These are phyloP conservation scores for Malbranchea cinnamomea DNA, from an alignment of 2,329 filamentous ascomycete genomes.

Conservation along the genomic window DNA sequence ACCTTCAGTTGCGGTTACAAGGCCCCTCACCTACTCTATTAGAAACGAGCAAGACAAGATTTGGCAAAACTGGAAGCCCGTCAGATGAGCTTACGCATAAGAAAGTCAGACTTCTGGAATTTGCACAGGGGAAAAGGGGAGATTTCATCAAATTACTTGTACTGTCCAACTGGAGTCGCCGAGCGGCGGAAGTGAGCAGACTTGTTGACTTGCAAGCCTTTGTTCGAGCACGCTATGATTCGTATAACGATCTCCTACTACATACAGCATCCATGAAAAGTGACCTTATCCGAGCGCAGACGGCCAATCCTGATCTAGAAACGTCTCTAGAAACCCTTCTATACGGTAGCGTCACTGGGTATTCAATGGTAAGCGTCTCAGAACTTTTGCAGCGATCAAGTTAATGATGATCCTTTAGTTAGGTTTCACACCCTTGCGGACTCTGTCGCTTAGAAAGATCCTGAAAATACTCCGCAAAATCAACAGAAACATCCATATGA, in stretches of 20 bases:
- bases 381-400: too few relatives aligned
- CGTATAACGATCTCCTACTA: slow-evolving; percentile 46
- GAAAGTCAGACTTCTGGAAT: slow-evolving; percentile 60
- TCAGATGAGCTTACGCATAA: slow-evolving; percentile 52
- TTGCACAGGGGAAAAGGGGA: slow-evolving; percentile 62
- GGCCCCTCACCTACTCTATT: slow-evolving; percentile 10
- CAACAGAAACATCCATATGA: slow-evolving; percentile 67
- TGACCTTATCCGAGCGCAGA: slow-evolving; percentile 54
- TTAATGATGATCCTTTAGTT: too few relatives aligned
- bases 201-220: slow-evolving; percentile 77
- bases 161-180: slow-evolving; percentile 76
- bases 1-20: slow-evolving; percentile 46
- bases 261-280: slow-evolving; percentile 58
- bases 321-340: slow-evolving; percentile 77
- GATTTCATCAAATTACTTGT: slow-evolving; percentile 91
- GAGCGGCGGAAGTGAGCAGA: slow-evolving; percentile 63
- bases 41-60: too few relatives aligned
- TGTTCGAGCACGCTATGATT: slow-evolving; percentile 46
- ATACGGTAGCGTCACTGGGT: slow-evolving; percentile 59
- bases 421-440: not conserved
- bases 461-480: slow-evolving; percentile 63
- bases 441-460: slow-evolving; percentile 40
- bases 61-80: slow-evolving; percentile 19
- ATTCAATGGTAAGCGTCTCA: slow-evolving; percentile 68
- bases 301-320: slow-evolving; percentile 80